Evolutionary conservation across 176 grass and related monocot genomes (phyloP).

Genomic region (Ensete ventricosum): DNA sequence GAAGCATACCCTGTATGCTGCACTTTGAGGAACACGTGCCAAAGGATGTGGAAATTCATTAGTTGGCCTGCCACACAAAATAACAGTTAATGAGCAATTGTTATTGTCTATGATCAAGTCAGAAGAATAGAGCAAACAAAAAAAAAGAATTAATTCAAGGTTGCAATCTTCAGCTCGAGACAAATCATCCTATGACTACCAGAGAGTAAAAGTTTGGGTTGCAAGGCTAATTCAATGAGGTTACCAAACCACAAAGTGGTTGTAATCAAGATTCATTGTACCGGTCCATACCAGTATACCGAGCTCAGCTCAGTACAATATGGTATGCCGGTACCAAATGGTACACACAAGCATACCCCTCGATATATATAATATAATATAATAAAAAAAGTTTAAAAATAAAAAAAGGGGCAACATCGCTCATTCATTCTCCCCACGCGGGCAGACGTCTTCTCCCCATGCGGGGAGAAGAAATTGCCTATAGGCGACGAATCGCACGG

Average conservation of each 20-base stretch:
- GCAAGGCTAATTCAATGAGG: neutral
- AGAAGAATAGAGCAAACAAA: neutral
- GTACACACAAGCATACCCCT: too few relatives aligned
- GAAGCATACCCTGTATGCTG: conserved; percentile 66
- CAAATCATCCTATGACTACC: neutral
- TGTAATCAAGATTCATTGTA: too few relatives aligned
- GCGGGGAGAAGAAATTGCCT: too few relatives aligned
- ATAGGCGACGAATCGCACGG: too few relatives aligned
- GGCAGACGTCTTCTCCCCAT: too few relatives aligned
- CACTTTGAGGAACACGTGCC: conserved; percentile 73
- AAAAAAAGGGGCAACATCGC: too few relatives aligned
- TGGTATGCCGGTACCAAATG: too few relatives aligned
- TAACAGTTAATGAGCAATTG: conserved; percentile 39
- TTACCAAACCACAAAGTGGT: neutral
- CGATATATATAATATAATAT: too few relatives aligned
- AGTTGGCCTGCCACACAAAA: conserved; percentile 89
- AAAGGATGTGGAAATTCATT: conserved; percentile 98
- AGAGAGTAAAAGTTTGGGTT: neutral
- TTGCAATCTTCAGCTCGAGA: neutral
- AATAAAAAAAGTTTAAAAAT: too few relatives aligned
- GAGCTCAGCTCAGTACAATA: too few relatives aligned
- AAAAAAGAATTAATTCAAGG: neutral
- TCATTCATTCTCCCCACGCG: too few relatives aligned
- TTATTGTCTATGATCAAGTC: conserved; percentile 5
- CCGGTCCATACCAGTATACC: too few relatives aligned